Percentiles rank a stretch among this genome's conserved stretches.
Evolutionary conservation across 805 yeast genomes (phyloP).

Genomic region (Helenozyma baotianmanensis): DNA sequence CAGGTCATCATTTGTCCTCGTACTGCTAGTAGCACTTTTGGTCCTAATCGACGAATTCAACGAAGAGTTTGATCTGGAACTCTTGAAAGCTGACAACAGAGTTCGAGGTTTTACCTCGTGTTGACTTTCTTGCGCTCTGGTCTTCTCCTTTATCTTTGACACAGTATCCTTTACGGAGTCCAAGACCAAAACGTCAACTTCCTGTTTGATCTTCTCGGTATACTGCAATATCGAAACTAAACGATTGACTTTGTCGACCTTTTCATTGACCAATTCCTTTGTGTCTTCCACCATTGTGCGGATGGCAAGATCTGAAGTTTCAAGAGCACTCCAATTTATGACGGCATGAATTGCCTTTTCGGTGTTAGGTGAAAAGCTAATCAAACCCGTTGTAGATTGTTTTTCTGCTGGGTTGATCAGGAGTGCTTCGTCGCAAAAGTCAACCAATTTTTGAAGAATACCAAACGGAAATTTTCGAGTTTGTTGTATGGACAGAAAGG

Average conservation of each 20-base stretch:
- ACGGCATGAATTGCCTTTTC: conserved; percentile 50
- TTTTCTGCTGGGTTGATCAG: conserved; percentile 60
- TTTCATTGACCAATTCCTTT: conserved; percentile 51
- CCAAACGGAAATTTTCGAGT: conserved; percentile 59
- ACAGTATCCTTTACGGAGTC: conserved; percentile 62
- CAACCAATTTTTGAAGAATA: conserved; percentile 51
- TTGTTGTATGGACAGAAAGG: conserved; percentile 32
- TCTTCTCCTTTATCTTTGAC: conserved; percentile 43
- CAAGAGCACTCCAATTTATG: conserved; percentile 42
- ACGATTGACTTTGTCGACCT: conserved; percentile 66
- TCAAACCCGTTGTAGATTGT: conserved; percentile 40
- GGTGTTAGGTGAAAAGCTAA: conserved; percentile 55
- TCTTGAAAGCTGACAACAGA: conserved; percentile 1
- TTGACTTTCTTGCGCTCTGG: conserved; percentile 11
- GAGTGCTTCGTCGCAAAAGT: conserved; percentile 71
- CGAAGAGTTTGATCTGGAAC: background rate
- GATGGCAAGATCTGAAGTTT: conserved; percentile 61
- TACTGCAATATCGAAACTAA: conserved; percentile 71
- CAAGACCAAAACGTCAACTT: conserved; percentile 68
- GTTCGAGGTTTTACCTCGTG: conserved; percentile 1
- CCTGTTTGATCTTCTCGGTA: conserved; percentile 70
- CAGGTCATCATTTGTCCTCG: too few relatives aligned
- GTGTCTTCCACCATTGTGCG: conserved; percentile 64
- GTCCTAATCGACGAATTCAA: background rate
- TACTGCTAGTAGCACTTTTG: too few relatives aligned